phyloP scores from a whole-genome alignment of 352 stramenopile species.

The Pythium brachiatum region DNA sequence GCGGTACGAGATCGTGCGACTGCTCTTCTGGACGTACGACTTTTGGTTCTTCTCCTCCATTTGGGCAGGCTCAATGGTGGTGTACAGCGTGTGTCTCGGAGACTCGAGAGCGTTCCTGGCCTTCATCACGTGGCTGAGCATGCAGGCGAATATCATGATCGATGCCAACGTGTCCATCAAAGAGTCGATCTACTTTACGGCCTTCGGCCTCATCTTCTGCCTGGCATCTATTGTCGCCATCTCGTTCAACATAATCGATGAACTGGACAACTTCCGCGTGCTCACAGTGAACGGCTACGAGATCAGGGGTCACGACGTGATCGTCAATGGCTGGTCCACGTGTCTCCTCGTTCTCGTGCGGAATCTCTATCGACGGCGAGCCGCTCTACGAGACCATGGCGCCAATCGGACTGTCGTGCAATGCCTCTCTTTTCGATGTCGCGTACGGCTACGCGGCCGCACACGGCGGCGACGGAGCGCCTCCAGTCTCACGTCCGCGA shows the following conservation, averaged over 20 bases:
- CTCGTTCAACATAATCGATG: neutral
- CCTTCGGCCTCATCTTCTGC: neutral
- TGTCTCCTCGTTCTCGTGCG: slow-evolving; percentile 30
- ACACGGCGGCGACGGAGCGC: neutral
- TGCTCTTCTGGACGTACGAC: slow-evolving; percentile 35
- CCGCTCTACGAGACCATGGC: slow-evolving; percentile 12
- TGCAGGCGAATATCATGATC: slow-evolving; percentile 30
- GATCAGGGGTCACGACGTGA: slow-evolving; percentile 4
- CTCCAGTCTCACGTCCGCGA: slow-evolving; percentile 9
- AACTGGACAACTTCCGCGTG: slow-evolving; percentile 9
- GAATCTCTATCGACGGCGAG: slow-evolving; percentile 28
- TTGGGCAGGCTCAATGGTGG: slow-evolving; percentile 11
- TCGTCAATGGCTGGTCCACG: slow-evolving; percentile 31
- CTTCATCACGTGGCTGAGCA: slow-evolving; percentile 19
- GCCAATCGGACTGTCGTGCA: slow-evolving; percentile 23
- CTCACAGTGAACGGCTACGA: slow-evolving; percentile 13
- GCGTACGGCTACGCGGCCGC: slow-evolving; percentile 16
- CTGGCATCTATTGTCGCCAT: slow-evolving; percentile 4
- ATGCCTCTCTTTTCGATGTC: slow-evolving; percentile 33
- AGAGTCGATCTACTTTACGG: slow-evolving; percentile 11
- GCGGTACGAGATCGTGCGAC: slow-evolving; percentile 23
- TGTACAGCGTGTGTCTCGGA: slow-evolving; percentile 21
- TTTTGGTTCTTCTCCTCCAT: slow-evolving; percentile 39
- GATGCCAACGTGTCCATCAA: slow-evolving; percentile 24
- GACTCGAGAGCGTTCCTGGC: slow-evolving; percentile 23